Conservation (phyloP, 345 rosid species). For the Rhizophora apiculata region DNA sequence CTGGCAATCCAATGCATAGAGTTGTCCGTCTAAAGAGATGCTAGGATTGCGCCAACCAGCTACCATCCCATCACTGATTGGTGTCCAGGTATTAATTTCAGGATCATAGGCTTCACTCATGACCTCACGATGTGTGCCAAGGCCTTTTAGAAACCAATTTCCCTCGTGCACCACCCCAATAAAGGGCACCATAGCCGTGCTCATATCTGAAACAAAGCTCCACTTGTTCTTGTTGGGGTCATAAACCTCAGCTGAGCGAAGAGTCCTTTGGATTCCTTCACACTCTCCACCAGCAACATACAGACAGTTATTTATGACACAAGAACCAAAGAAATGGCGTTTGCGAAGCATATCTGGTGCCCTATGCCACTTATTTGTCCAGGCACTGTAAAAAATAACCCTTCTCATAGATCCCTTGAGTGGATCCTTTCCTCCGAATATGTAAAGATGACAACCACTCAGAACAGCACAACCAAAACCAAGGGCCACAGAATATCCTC, state of each 20-base stretch:
- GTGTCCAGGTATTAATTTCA: conserved; percentile 64
- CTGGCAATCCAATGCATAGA: conserved; percentile 82
- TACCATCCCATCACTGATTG: conserved; percentile 80
- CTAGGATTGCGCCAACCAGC: conserved; percentile 94
- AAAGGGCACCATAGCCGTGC: conserved; percentile 95
- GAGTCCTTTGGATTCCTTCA: conserved; percentile 87
- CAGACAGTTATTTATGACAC: conserved; percentile 87
- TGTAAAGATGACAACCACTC: conserved; percentile 82
- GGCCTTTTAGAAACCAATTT: conserved; percentile 92
- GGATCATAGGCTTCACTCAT: conserved; percentile 91
- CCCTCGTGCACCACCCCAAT: conserved; percentile 84
- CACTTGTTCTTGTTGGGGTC: conserved; percentile 85
- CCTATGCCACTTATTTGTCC: conserved; percentile 95
- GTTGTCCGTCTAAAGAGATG: conserved; percentile 62
- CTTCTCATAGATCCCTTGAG: conserved; percentile 84
- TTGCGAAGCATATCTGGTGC: conserved; percentile 97
- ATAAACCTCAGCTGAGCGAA: conserved; percentile 90
- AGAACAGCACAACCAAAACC: conserved; percentile 98
- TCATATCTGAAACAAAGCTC: conserved; percentile 92
- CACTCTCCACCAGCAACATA: conserved; percentile 99
- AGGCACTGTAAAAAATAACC: conserved; percentile 78
- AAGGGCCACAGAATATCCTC: conserved; percentile 81
- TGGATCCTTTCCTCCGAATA: conserved; percentile 96
- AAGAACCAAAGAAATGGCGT: conserved; percentile 89
- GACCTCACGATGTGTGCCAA: conserved; percentile 79